Evolutionary conservation across 2,329 filamentous ascomycete genomes (phyloP), one percentile per base, ranked within the genome.

Genomic region (Mycosphaerella sp.): DNA sequence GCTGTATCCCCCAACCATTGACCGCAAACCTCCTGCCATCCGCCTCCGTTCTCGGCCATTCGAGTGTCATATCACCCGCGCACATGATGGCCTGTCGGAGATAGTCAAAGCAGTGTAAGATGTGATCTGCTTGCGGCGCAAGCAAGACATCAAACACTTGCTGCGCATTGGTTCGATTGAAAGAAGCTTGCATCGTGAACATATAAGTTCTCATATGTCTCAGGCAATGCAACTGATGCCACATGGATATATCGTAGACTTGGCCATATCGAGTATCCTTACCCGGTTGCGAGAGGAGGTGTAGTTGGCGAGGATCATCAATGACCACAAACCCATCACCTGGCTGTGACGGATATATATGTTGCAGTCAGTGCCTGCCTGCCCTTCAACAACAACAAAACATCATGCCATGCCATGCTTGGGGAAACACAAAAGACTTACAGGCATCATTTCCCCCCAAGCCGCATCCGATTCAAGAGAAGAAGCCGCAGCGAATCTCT

Each of bases 161-260:
- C 17, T 53, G 40, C 7, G 58, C 45, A 31, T 59, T 57, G 39
- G 59, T 61, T 26, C 51, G 53, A 8, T 61, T 57, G 9, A 53
- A 14, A 6, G 93, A 97, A 70, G 91, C 92, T 0, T 97, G 98
- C 64, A 88, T 97, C 44, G 92, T 98, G 11, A 96, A 93, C 69
- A 80, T 93, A 64, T 87, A 89, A 9, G 58, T 64, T 3, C 68
- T 63, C 32, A 70, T 63, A 42, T 67, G 62, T 12, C 53, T 47
- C 1, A 71, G 62, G 48, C 69, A 71, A 53, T 70, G 68, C 38
- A 70, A 54, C 48, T 70, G 66, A 53, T 70, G 68, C 60, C 67
- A 71, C 45, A 70, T 48, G n/a, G 66, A 63, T 42, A 66, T 63
- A 43, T 66, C 65, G 61, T 69, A 71, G 51, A 70, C 59, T 40